phyloP scores from a whole-genome alignment of 1,284 basidiomycete genomes.

The Wolfiporia cocos region DNA sequence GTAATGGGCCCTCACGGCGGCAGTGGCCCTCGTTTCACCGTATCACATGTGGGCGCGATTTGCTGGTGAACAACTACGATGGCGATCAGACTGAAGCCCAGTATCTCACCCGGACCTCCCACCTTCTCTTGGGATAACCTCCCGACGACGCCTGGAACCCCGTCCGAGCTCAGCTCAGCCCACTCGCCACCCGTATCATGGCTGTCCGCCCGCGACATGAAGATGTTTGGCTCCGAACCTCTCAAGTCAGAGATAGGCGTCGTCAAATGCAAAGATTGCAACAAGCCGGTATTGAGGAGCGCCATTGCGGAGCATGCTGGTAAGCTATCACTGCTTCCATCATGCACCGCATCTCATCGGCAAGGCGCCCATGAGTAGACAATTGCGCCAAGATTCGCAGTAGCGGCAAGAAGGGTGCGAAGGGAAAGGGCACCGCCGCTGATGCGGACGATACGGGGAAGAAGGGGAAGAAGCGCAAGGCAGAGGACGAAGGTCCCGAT shows the following conservation, averaged over 20 bases:
- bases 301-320: slow-evolving; percentile 73
- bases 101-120: slow-evolving; percentile 27
- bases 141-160: slow-evolving; percentile 29
- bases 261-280: slow-evolving; percentile 73
- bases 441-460: slow-evolving; percentile 24
- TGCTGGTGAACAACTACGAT: too few species aligned
- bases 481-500: slow-evolving; percentile 52
- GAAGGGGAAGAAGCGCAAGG: slow-evolving; percentile 68
- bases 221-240: slow-evolving; percentile 75
- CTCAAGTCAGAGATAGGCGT: slow-evolving; percentile 63
- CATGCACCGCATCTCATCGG: not conserved
- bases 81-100: slow-evolving; percentile 55
- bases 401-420: slow-evolving; percentile 46
- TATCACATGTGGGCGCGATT: too few species aligned
- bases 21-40: too few species aligned
- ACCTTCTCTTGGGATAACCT: slow-evolving; percentile 47
- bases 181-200: slow-evolving; percentile 74
- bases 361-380: slow-evolving; percentile 30
- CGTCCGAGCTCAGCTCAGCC: slow-evolving; percentile 18
- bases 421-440: slow-evolving; percentile 41
- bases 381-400: slow-evolving; percentile 58
- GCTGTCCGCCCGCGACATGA: slow-evolving; percentile 83
- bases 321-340: slow-evolving; percentile 30
- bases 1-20: too few species aligned
- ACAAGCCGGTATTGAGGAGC: slow-evolving; percentile 70